Percentiles rank a stretch among this genome's conserved stretches.
Evolutionary conservation across 23 red algal genomes (phyloP).

Genomic region (Gracilaria caudata): DNA sequence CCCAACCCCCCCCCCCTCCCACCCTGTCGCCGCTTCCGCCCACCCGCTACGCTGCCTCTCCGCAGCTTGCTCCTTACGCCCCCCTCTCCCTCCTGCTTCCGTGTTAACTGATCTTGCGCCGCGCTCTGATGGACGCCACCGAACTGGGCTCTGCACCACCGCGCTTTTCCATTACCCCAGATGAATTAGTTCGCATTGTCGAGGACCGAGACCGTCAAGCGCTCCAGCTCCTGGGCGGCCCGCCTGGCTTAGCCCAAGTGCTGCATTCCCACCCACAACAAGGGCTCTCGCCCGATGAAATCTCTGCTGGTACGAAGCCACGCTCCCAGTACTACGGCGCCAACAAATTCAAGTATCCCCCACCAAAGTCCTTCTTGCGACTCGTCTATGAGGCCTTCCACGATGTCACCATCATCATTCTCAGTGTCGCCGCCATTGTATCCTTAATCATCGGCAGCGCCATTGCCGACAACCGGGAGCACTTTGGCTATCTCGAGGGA

Average conservation of each 20-base stretch:
- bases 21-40: not conserved
- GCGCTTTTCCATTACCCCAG: constrained; percentile 43
- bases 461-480: constrained; percentile 63
- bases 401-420: constrained; percentile 85
- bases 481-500: constrained; percentile 90
- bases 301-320: constrained; percentile 11
- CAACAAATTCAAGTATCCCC: constrained; percentile 85
- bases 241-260: constrained; percentile 4
- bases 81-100: not conserved
- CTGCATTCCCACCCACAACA: constrained; percentile 13
- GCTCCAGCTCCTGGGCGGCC: constrained; percentile 49
- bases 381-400: constrained; percentile 77
- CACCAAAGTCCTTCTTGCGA: constrained; percentile 64
- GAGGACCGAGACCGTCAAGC: constrained; percentile 51
- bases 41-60: not conserved
- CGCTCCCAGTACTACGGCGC: constrained; percentile 63
- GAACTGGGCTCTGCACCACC: constrained; percentile 40
- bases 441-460: constrained; percentile 71
- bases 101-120: not conserved
- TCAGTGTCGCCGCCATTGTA: constrained; percentile 77
- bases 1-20: not conserved
- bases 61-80: no score
- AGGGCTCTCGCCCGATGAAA: constrained; percentile 58
- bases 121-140: not conserved
- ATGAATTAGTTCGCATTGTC: constrained; percentile 52